Percentiles rank a stretch among this genome's conserved stretches.
These are phyloP conservation scores for Silene uniflora DNA, from an alignment of 148 eudicot genomes.

Conservation along the genomic window DNA sequence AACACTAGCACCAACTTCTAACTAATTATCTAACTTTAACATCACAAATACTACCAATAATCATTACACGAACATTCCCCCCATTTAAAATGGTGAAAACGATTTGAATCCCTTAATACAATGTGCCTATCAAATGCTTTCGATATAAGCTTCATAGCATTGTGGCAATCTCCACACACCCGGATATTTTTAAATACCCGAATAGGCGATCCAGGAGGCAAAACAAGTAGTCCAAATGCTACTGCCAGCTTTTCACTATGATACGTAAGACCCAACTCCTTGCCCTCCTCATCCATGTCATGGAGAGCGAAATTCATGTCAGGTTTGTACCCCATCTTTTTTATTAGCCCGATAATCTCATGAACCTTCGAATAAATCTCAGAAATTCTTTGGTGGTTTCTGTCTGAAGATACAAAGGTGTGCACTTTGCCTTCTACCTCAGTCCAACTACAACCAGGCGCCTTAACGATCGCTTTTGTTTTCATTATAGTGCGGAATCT, in stretches of 20 bases:
- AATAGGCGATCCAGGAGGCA: conserved; percentile 50
- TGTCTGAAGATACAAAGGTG: conserved; percentile 54
- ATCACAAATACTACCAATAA: conserved; percentile 48
- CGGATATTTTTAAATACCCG: conserved; percentile 67
- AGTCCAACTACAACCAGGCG: conserved; percentile 70
- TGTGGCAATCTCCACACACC: conserved; percentile 81
- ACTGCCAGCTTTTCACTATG: conserved; percentile 86
- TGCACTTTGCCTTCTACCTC: conserved; percentile 58
- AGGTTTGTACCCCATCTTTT: conserved; percentile 60
- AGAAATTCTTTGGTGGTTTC: conserved; percentile 35
- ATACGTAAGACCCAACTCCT: conserved; percentile 59
- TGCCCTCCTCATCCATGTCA: conserved; percentile 58
- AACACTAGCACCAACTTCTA: no score
- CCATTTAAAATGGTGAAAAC: conserved; percentile 60
- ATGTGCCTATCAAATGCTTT: conserved; percentile 41
- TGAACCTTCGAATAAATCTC: conserved; percentile 51
- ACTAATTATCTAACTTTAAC: background rate
- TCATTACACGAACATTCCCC: conserved; percentile 61
- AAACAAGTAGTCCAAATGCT: conserved; percentile 59
- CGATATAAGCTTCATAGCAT: conserved; percentile 61
- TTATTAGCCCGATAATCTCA: conserved; percentile 47
- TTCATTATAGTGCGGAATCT: conserved; percentile 49
- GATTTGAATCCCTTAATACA: conserved; percentile 55
- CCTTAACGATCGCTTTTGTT: conserved; percentile 50
- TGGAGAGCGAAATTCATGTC: conserved; percentile 61